Evolutionary conservation across 352 stramenopile species (phyloP).

Genomic region (Phytophthora megakarya): DNA sequence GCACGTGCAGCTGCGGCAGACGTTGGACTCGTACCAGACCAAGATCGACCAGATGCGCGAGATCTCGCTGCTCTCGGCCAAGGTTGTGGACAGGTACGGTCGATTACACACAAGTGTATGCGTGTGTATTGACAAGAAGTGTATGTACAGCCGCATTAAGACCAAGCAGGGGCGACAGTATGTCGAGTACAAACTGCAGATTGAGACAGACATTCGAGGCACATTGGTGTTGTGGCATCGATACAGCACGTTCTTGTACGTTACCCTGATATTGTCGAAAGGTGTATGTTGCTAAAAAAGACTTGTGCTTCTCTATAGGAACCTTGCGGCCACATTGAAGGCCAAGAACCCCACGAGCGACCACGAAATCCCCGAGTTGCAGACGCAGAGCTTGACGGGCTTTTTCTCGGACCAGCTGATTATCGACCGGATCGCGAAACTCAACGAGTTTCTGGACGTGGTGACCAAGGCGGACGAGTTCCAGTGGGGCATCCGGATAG

Average conservation of each 20-base stretch:
- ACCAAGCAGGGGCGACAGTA: slow-evolving; percentile 87
- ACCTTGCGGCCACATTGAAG: slow-evolving; percentile 79
- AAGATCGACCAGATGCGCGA: slow-evolving; percentile 90
- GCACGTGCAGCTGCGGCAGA: slow-evolving; percentile 84
- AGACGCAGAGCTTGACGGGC: slow-evolving; percentile 81
- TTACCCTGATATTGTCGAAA: slow-evolving; percentile 24
- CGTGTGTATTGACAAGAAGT: slow-evolving; percentile 15
- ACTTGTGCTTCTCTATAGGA: slow-evolving; percentile 34
- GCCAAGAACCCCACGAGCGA: slow-evolving; percentile 79
- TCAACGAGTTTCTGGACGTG: slow-evolving; percentile 88
- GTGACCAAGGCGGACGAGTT: slow-evolving; percentile 87
- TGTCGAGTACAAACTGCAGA: slow-evolving; percentile 89
- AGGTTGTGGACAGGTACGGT: slow-evolving; percentile 81
- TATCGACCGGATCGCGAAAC: slow-evolving; percentile 81
- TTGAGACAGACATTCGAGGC: slow-evolving; percentile 86
- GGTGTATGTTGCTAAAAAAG: slow-evolving; percentile 11
- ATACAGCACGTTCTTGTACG: slow-evolving; percentile 89
- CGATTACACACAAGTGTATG: background rate
- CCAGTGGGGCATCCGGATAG: slow-evolving; percentile 90
- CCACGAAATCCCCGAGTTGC: slow-evolving; percentile 78
- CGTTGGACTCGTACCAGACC: slow-evolving; percentile 85
- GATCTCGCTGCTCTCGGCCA: slow-evolving; percentile 83
- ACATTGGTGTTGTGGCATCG: slow-evolving; percentile 88
- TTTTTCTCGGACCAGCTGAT: slow-evolving; percentile 89
- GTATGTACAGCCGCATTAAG: slow-evolving; percentile 75